These are phyloP conservation scores for Chlorella variabilis DNA, from an alignment of 163 green algal species.

Conservation along the genomic window DNA sequence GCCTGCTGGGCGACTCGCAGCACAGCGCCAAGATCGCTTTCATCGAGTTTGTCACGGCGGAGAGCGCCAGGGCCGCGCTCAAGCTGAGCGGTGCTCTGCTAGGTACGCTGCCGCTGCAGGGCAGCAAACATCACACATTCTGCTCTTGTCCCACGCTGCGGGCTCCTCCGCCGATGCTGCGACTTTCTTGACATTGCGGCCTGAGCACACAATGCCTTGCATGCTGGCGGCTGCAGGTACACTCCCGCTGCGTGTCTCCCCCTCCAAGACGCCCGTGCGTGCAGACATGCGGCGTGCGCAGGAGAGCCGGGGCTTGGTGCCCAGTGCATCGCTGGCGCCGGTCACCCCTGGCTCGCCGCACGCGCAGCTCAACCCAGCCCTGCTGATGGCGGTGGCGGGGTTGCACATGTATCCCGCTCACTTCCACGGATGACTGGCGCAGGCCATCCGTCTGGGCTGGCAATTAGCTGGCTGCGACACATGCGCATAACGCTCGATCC, in stretches of 20 bases:
- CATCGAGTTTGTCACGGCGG: constrained; percentile 87
- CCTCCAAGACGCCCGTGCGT: constrained; percentile 88
- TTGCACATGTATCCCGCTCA: constrained; percentile 11
- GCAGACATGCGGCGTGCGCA: neutral
- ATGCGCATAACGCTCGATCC: too few species aligned
- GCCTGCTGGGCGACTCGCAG: constrained; percentile 88
- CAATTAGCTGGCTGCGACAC: too few species aligned
- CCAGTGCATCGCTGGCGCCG: neutral
- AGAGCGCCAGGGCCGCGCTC: constrained; percentile 83
- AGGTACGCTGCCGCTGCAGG: constrained; percentile 54
- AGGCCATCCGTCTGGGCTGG: too few species aligned
- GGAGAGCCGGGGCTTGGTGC: neutral
- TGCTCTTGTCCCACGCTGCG: too few species aligned
- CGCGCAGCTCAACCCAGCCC: neutral
- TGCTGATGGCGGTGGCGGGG: constrained; percentile 26
- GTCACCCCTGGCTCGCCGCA: neutral
- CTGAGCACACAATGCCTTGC: neutral
- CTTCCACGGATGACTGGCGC: neutral
- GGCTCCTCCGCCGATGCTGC: neutral
- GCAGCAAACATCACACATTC: too few species aligned
- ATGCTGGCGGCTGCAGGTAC: constrained; percentile 64
- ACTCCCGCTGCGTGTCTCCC: constrained; percentile 81
- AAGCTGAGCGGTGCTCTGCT: constrained; percentile 92
- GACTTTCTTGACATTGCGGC: neutral
- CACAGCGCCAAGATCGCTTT: constrained; percentile 94